phyloP scores from a whole-genome alignment of 202 grass and related monocot species.

The Digitaria exilis region DNA sequence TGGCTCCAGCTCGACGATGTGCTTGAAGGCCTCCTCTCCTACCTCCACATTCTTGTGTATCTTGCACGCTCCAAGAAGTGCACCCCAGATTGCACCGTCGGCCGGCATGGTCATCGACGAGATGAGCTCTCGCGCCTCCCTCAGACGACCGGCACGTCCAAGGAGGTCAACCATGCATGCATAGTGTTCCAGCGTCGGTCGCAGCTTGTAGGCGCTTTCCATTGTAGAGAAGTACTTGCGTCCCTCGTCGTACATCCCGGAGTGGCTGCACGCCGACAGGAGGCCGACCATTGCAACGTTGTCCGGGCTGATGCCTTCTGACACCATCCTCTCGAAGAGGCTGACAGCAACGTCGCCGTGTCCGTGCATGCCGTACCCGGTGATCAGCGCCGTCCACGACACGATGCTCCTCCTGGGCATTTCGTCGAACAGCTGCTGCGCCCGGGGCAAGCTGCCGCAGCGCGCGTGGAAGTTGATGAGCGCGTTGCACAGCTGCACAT shows the following conservation, averaged over 20 bases:
- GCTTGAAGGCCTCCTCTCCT: slow-evolving; percentile 55
- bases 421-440: slow-evolving; percentile 58
- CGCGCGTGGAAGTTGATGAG: slow-evolving; percentile 68
- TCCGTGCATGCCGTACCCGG: slow-evolving; percentile 69
- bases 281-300: slow-evolving; percentile 57
- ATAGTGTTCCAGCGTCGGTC: slow-evolving; percentile 55
- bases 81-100: slow-evolving; percentile 69
- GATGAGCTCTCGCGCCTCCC: slow-evolving; percentile 62
- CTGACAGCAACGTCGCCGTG: slow-evolving; percentile 41
- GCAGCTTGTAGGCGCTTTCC: slow-evolving; percentile 37
- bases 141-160: slow-evolving; percentile 53
- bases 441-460: slow-evolving; percentile 49
- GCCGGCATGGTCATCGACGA: slow-evolving; percentile 57
- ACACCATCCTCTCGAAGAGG: slow-evolving; percentile 62
- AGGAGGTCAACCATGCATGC: slow-evolving; percentile 82
- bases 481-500: slow-evolving; percentile 64
- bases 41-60: slow-evolving; percentile 67
- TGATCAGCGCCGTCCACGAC: slow-evolving; percentile 69
- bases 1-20: slow-evolving; percentile 53
- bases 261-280: slow-evolving; percentile 68
- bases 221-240: slow-evolving; percentile 59
- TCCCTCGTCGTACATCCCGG: slow-evolving; percentile 56
- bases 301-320: slow-evolving; percentile 49
- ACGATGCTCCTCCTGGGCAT: slow-evolving; percentile 63
- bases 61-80: slow-evolving; percentile 76